Evolutionary conservation across 2,329 filamentous ascomycete species (phyloP).

Genomic region (Fusarium camptoceras): DNA sequence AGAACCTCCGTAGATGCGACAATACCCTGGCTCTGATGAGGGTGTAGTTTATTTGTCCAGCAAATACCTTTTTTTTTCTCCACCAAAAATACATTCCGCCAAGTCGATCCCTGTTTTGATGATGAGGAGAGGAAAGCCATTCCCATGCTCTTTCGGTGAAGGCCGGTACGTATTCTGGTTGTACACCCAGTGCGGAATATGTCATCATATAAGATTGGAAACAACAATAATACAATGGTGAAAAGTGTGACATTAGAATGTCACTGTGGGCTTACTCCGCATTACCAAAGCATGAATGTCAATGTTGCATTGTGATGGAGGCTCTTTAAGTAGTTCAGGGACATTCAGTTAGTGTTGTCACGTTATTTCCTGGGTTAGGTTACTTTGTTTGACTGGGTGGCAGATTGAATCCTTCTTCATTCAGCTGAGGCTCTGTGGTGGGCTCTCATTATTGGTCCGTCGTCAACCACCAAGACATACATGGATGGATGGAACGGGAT

Average conservation of each 20-base stretch:
- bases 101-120: neutral
- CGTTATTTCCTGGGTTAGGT: neutral
- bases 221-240: neutral
- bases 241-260: neutral
- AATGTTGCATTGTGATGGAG: neutral
- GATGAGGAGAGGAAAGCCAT: neutral
- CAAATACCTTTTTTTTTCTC: neutral
- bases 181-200: neutral
- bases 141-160: neutral
- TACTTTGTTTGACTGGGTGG: neutral
- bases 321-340: neutral
- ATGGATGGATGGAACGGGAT: neutral
- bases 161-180: neutral
- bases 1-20: slow-evolving; percentile 5
- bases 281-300: neutral
- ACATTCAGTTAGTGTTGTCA: neutral
- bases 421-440: neutral
- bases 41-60: neutral
- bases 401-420: neutral
- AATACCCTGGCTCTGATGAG: neutral
- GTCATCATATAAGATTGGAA: neutral
- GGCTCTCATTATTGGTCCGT: neutral
- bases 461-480: neutral
- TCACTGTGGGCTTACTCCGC: neutral
- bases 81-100: neutral